Base-by-base conservation (phyloP, 352 stramenopile species). In the Phytophthora pini region DNA sequence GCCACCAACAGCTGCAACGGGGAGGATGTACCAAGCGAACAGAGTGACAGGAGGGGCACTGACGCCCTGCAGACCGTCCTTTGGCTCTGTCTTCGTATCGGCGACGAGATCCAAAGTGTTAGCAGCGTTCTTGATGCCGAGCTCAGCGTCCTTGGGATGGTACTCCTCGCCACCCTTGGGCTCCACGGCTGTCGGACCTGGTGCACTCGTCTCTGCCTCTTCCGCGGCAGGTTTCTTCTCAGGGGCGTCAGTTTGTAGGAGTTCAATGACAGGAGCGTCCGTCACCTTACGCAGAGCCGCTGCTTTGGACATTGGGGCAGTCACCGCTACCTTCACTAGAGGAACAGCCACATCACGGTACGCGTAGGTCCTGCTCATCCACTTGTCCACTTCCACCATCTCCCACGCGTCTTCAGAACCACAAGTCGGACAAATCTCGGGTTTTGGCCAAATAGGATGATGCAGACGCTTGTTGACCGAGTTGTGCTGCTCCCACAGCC, bases 401-500 rank as follows among this genome's bases (percentile, higher is more conserved):
- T 85, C 68, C 86, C 86, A 94, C 27, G 70, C 72, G 61, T 29
- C 71, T 48, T 89, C 84, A 12, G 67, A 61, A 38, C 86, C 85
- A 59, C 85, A 94, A 4, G 81, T 91, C 17, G 85, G 80, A 61
- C 85, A 94, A 22, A 85, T 61, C 12, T 90, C 70, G 5, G 74
- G 80, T 52, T 94, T 94, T 17, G 87, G 87, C 84, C 84, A 94
- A 47, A 86, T 76, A 22, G 82, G 82, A 56, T 94, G 84, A 41
- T 80, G 74, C 29, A 93, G 70, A 3, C 87, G 82, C 58, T 80
- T 89, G 74, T 95, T 95, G 11, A 94, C 87, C 10, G 75, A 79
- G 61, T 95, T 95, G 80, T 95, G 87, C 70, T 88, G 87, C 56
- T 89, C 72, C 87, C 87, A 95, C 27, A 95, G 74, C 87, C 87